Evolutionary conservation across 805 yeast genomes (phyloP), one percentile per base, ranked within the genome.

Genomic region (Metschnikowia kofuensis): DNA sequence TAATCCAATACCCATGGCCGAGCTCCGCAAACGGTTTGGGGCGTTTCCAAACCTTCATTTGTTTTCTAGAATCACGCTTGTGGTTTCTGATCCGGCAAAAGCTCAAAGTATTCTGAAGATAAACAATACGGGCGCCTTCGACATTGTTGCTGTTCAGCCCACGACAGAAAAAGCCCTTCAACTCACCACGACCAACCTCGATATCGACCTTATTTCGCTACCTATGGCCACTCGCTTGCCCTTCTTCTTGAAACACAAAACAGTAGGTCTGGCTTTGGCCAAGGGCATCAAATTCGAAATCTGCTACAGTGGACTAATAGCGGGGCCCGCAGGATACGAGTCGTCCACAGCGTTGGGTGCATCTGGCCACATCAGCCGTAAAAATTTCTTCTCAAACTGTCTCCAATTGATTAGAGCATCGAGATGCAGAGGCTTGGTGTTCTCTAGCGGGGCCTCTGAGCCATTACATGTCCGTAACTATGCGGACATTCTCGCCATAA

Each of bases 241-340:
- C 0, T 84, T 81, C 53, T 88, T 83, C 62, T 69, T 94, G 55
- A 86, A 86, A 58, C 96, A 90, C 68, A 89, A 90, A 58, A 82
- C 89, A 1, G 76, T 89, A 8, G 87, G 96, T 38, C 82, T 89
- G 38, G 97, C 96, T 1, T 75, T 88, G 4, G 85, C 84, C 15
- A 79, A 89, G 44, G 98, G 98, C 2, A 78, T 89, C 27, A 82
- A 82, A 55, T 79, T 94, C 54, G 99, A 94, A 63, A 76, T 94
- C 8, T 76, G 81, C 40, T 92, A 92, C 66, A 64, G 78, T 7
- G 72, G 80, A 31, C 73, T 83, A 38, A 66, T 86, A 35, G 66
- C 70, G 6, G 77, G 67, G 10, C 54, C 66, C 8, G 66, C 66
- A 6, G 69, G 68, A 34, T 63, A 61, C 53, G 53, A 41, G 48